These are phyloP conservation scores for Ustilago sp. DNA, from an alignment of 1,284 basidiomycete species.

Conservation along the genomic window DNA sequence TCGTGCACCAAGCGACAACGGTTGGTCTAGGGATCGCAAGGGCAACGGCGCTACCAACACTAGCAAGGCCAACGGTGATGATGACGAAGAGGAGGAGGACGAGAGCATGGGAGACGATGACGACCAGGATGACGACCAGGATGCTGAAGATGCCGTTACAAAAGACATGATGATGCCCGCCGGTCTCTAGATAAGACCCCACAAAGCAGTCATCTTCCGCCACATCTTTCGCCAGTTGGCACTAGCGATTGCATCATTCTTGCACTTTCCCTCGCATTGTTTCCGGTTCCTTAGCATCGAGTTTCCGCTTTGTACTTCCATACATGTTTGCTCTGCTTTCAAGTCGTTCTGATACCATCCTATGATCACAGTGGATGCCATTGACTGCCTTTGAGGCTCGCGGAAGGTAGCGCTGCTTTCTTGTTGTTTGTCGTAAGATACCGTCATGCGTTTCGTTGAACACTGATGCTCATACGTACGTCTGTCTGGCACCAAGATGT, in stretches of 20 bases:
- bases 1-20: constrained; percentile 47
- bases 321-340: constrained; percentile 24
- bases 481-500: background rate
- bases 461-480: background rate
- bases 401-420: background rate
- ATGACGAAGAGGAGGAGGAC: constrained; percentile 46
- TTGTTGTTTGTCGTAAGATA: background rate
- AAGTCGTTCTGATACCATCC: constrained; percentile 27
- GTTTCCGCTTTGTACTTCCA: constrained; percentile 24
- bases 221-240: background rate
- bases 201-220: background rate
- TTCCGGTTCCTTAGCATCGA: constrained; percentile 8
- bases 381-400: background rate
- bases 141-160: constrained; percentile 52
- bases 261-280: background rate
- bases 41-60: constrained; percentile 22
- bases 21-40: constrained; percentile 46
- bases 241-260: background rate
- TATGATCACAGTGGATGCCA: background rate
- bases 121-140: constrained; percentile 34
- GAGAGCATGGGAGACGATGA: constrained; percentile 47
- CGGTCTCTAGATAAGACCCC: constrained; percentile 23
- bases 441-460: background rate
- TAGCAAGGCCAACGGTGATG: constrained; percentile 28
- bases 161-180: constrained; percentile 62